A percentile compares a stretch with the other conserved stretches of the same genome.
Conservation (phyloP, 2,329 filamentous ascomycete species). For the Lojkania enalia region DNA sequence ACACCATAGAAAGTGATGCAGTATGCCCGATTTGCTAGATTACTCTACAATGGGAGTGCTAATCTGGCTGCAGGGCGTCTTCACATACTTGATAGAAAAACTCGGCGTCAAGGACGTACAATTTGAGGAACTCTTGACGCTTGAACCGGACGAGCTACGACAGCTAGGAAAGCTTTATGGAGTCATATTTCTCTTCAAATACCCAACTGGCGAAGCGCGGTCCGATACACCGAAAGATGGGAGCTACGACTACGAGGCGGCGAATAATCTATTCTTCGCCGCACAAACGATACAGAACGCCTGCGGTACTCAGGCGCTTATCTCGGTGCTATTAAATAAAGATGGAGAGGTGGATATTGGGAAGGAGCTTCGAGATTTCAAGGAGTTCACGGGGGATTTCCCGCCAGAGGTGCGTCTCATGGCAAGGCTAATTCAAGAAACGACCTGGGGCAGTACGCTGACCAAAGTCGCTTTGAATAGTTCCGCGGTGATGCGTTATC, state of each 20-base stretch:
- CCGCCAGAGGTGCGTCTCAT: slow-evolving; percentile 57
- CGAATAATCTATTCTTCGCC: slow-evolving; percentile 86
- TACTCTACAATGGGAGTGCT: too few relatives aligned
- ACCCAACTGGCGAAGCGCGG: slow-evolving; percentile 70
- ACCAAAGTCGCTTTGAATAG: slow-evolving; percentile 47
- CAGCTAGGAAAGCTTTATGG: slow-evolving; percentile 72
- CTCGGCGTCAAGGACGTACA: slow-evolving; percentile 93
- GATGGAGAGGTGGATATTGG: slow-evolving; percentile 72
- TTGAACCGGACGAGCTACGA: slow-evolving; percentile 75
- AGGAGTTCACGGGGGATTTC: slow-evolving; percentile 84
- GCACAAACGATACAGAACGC: slow-evolving; percentile 98
- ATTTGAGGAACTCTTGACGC: slow-evolving; percentile 91
- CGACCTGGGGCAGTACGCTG: not conserved
- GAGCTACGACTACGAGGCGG: slow-evolving; percentile 73
- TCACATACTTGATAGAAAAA: slow-evolving; percentile 91
- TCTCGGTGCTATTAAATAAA: slow-evolving; percentile 90
- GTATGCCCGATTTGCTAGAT: too few relatives aligned
- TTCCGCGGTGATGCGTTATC: slow-evolving; percentile 71
- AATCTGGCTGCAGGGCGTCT: slow-evolving; percentile 91
- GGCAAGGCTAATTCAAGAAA: slow-evolving; percentile 2
- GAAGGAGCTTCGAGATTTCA: slow-evolving; percentile 71
- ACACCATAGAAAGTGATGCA: slow-evolving; percentile 96
- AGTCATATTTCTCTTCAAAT: slow-evolving; percentile 99
- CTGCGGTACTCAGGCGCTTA: slow-evolving; percentile 92
- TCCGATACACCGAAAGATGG: slow-evolving; percentile 75